These are phyloP conservation scores for Cystobasidium slooffiae DNA, from an alignment of 1,284 basidiomycete species.

Conservation along the genomic window DNA sequence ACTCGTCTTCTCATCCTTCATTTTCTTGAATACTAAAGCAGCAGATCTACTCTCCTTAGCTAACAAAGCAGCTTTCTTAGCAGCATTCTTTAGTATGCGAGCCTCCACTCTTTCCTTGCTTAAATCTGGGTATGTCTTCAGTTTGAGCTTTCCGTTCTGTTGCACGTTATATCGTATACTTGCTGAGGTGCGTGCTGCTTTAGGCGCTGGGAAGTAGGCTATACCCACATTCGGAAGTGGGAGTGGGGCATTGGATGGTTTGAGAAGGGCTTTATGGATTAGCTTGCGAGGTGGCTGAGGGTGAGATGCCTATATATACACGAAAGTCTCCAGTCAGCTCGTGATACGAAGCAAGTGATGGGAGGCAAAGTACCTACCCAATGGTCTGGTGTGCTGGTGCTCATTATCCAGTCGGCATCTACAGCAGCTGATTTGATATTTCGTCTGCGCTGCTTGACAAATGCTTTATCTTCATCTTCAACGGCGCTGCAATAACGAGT, in stretches of 20 bases:
- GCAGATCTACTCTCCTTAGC: neutral
- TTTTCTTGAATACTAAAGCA: too few relatives aligned
- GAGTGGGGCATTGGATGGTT: neutral
- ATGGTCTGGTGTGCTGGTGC: neutral
- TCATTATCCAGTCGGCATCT: slow-evolving; percentile 12
- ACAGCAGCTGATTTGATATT: slow-evolving; percentile 7
- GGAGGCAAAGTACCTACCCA: neutral
- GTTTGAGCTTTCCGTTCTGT: neutral
- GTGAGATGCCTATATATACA: neutral
- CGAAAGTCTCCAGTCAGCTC: neutral
- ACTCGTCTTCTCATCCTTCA: neutral
- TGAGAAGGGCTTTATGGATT: neutral
- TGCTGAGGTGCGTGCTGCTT: neutral
- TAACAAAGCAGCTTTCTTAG: neutral
- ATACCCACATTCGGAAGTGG: slow-evolving; percentile 7
- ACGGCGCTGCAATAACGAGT: neutral
- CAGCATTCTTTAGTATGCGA: neutral
- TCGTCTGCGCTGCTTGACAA: slow-evolving; percentile 9
- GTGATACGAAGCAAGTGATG: neutral
- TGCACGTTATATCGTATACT: slow-evolving; percentile 7
- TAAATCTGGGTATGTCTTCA: slow-evolving; percentile 16
- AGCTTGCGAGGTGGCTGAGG: slow-evolving; percentile 24
- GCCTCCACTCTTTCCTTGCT: slow-evolving; percentile 11
- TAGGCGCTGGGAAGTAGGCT: neutral
- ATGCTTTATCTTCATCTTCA: slow-evolving; percentile 15